These are phyloP conservation scores for Salix arbutifolia DNA, from an alignment of 345 rosid species.

Conservation along the genomic window DNA sequence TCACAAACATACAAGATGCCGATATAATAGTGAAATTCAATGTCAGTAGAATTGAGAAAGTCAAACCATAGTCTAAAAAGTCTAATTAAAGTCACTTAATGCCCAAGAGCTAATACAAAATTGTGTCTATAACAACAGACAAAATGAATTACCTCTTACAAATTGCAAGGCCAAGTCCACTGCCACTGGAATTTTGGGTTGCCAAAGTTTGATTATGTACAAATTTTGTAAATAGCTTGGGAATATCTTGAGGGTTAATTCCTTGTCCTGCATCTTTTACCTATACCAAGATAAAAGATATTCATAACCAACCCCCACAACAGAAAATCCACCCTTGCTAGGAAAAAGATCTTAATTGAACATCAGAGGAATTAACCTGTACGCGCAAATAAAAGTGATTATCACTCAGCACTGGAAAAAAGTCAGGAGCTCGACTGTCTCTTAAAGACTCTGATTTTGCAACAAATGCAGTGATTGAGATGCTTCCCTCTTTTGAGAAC, in stretches of 20 bases:
- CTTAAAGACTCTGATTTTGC: constrained; percentile 62
- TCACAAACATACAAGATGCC: constrained; percentile 15
- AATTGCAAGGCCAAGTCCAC: constrained; percentile 97
- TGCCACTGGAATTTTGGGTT: constrained; percentile 67
- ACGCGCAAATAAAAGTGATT: constrained; percentile 78
- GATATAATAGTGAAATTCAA: background rate
- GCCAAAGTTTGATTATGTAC: constrained; percentile 68
- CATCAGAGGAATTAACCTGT: constrained; percentile 54
- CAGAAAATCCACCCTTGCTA: background rate
- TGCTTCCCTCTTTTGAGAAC: constrained; percentile 83
- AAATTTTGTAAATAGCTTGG: constrained; percentile 83
- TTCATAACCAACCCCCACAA: constrained; percentile 4
- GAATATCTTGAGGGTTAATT: constrained; percentile 80
- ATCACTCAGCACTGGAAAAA: constrained; percentile 58
- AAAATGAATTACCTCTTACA: constrained; percentile 67
- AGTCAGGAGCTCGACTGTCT: constrained; percentile 64
- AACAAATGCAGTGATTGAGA: constrained; percentile 67
- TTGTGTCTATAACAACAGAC: background rate
- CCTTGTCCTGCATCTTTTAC: constrained; percentile 92
- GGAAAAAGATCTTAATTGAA: background rate
- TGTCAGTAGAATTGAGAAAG: background rate
- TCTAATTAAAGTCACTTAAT: background rate
- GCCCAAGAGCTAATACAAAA: background rate
- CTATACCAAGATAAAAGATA: constrained; percentile 32
- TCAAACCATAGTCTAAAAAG: background rate